Percentiles rank a stretch among this genome's conserved stretches.
phyloP scores from a whole-genome alignment of 306 rosid genomes.

The Crotalaria pallida region DNA sequence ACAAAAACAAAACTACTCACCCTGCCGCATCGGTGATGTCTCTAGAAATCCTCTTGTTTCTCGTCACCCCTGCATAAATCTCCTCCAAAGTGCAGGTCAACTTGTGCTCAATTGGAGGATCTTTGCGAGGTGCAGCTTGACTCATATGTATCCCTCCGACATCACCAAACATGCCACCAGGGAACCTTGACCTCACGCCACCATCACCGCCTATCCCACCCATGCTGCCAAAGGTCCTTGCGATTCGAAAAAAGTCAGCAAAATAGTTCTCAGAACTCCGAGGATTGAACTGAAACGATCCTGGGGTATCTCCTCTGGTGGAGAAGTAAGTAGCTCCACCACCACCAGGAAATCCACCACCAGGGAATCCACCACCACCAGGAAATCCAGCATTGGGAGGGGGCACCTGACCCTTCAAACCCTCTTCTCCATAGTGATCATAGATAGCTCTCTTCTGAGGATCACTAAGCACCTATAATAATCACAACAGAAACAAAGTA shows the following conservation, averaged over 20 bases:
- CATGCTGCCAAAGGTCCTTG: conserved; percentile 57
- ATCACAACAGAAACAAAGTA: neutral
- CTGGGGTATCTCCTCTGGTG: conserved; percentile 56
- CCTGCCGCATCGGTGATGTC: conserved; percentile 53
- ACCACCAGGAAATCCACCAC: conserved; percentile 28
- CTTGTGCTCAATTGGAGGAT: conserved; percentile 49
- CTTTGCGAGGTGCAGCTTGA: conserved; percentile 42
- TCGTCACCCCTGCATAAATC: conserved; percentile 46
- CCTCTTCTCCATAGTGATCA: conserved; percentile 77
- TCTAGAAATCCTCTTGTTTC: conserved; percentile 63
- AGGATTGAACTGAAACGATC: conserved; percentile 59
- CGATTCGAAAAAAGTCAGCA: conserved; percentile 54
- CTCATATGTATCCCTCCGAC: conserved; percentile 42
- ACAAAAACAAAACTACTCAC: conserved; percentile 25
- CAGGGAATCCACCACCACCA: conserved; percentile 33
- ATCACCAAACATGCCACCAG: conserved; percentile 56
- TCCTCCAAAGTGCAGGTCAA: conserved; percentile 63
- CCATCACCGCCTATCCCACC: conserved; percentile 44
- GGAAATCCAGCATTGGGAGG: conserved; percentile 57
- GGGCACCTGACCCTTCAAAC: conserved; percentile 63
- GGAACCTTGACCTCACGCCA: conserved; percentile 49
- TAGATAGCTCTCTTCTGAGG: conserved; percentile 58
- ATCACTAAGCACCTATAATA: conserved; percentile 62
- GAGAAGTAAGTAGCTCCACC: conserved; percentile 44
- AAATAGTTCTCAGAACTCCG: conserved; percentile 61